A percentile compares a stretch with the other conserved stretches of the same genome.
Evolutionary conservation across 2,329 filamentous ascomycete genomes (phyloP).

Genomic region (Diaporthe sp.): DNA sequence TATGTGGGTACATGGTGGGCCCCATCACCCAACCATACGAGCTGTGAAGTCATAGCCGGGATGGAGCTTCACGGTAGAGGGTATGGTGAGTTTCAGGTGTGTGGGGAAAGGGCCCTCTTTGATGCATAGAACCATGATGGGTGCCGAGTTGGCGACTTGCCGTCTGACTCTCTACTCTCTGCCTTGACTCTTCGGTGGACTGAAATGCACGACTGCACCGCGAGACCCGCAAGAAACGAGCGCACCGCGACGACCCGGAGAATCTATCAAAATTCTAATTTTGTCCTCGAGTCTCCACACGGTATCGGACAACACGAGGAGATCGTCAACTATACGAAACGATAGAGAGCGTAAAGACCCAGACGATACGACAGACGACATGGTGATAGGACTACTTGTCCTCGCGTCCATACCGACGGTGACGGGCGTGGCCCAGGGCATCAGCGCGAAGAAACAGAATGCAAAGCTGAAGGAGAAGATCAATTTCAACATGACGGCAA

Average conservation of each 20-base stretch:
- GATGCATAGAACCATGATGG: conserved; percentile 26
- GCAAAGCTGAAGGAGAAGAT: conserved; percentile 63
- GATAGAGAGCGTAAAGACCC: background rate
- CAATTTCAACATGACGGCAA: conserved; percentile 63
- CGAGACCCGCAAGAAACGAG: background rate
- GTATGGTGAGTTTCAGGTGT: conserved; percentile 20
- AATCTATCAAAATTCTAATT: conserved; percentile 7
- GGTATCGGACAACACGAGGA: background rate
- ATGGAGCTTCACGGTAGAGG: conserved; percentile 28
- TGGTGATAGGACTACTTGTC: conserved; percentile 64
- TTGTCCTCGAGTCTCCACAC: conserved; percentile 6
- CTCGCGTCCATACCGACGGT: conserved; percentile 65
- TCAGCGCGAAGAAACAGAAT: conserved; percentile 67
- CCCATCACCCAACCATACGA: conserved; percentile 17
- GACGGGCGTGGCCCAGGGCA: conserved; percentile 64
- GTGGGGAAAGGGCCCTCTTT: conserved; percentile 8
- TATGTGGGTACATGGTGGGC: conserved; percentile 18
- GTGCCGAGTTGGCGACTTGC: conserved; percentile 6
- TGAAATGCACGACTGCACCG: conserved; percentile 4
- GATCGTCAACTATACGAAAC: conserved; percentile 4
- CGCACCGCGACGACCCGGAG: background rate
- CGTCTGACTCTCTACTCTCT: background rate
- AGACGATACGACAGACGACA: conserved; percentile 38
- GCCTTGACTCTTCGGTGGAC: background rate
- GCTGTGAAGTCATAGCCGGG: conserved; percentile 33